Evolutionary conservation across 805 yeast genomes (phyloP).

Genomic region (Yamadazyma ubonensis): DNA sequence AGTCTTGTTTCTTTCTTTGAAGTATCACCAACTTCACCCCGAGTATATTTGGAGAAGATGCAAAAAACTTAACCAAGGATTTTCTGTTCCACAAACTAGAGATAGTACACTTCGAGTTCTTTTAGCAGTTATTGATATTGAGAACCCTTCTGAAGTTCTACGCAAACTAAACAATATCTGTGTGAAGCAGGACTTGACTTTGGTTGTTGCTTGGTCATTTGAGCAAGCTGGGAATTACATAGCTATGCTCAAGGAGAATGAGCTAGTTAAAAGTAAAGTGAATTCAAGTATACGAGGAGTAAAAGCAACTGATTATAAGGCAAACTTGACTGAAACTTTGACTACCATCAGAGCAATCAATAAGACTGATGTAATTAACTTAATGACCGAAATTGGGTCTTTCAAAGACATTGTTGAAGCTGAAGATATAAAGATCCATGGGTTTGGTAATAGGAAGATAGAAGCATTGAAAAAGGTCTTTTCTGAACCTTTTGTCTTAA

Average conservation of each 20-base stretch:
- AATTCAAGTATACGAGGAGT: slow-evolving; percentile 41
- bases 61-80: slow-evolving; percentile 42
- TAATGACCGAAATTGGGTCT: slow-evolving; percentile 49
- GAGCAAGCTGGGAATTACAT: slow-evolving; percentile 47
- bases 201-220: slow-evolving; percentile 54
- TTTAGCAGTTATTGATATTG: slow-evolving; percentile 65
- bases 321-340: slow-evolving; percentile 44
- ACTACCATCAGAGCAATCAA: slow-evolving; percentile 49
- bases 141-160: slow-evolving; percentile 49
- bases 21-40: slow-evolving; percentile 74
- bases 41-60: slow-evolving; percentile 64
- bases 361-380: slow-evolving; percentile 53
- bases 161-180: slow-evolving; percentile 49
- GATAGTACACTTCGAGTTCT: slow-evolving; percentile 52
- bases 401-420: slow-evolving; percentile 41
- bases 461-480: slow-evolving; percentile 39
- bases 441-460: slow-evolving; percentile 50
- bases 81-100: slow-evolving; percentile 23
- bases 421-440: slow-evolving; percentile 34
- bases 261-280: slow-evolving; percentile 29
- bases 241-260: slow-evolving; percentile 37
- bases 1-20: slow-evolving; percentile 62
- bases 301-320: slow-evolving; percentile 43
- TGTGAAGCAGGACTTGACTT: slow-evolving; percentile 47
- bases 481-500: slow-evolving; percentile 51